These are phyloP conservation scores for Phytophthora pseudosyringae DNA, from an alignment of 352 stramenopile genomes.

Conservation along the genomic window DNA sequence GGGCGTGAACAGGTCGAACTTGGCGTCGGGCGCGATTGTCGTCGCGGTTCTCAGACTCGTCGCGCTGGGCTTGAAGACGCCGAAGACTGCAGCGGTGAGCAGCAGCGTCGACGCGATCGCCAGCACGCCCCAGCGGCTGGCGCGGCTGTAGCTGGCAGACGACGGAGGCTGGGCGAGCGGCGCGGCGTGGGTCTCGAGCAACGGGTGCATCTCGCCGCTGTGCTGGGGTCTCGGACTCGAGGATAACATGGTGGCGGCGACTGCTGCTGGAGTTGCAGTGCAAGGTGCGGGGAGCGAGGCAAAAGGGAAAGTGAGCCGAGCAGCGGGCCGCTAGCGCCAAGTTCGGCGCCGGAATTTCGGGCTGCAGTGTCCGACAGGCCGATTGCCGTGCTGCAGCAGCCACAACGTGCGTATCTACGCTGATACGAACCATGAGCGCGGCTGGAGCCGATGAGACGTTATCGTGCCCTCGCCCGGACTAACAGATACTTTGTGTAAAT, in stretches of 20 bases:
- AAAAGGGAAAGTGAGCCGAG: constrained; percentile 24
- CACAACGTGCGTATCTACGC: constrained; percentile 28
- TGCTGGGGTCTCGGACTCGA: constrained; percentile 21
- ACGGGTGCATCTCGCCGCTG: constrained; percentile 26
- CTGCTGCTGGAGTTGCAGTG: constrained; percentile 3
- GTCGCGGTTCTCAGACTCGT: constrained; percentile 25
- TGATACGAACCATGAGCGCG: constrained; percentile 29
- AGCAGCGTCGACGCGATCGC: constrained; percentile 28
- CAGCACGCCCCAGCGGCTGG: constrained; percentile 25
- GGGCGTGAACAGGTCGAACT: constrained; percentile 40
- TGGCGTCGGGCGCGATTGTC: constrained; percentile 24
- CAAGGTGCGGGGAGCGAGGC: constrained; percentile 8
- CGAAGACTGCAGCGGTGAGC: constrained; percentile 24
- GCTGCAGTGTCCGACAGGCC: constrained; percentile 10
- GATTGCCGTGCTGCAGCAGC: constrained; percentile 20
- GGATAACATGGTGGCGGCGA: constrained; percentile 18
- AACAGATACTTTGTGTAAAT: background rate
- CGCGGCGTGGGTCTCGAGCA: constrained; percentile 27
- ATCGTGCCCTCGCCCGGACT: constrained; percentile 25
- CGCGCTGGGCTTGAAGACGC: constrained; percentile 19
- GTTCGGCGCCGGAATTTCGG: background rate
- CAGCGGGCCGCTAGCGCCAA: background rate
- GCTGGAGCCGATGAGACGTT: constrained; percentile 31
- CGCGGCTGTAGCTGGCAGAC: background rate
- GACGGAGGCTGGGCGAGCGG: constrained; percentile 12